Evolutionary conservation across 176 grass and related monocot genomes (phyloP).

Genomic region (Themeda triandra): DNA sequence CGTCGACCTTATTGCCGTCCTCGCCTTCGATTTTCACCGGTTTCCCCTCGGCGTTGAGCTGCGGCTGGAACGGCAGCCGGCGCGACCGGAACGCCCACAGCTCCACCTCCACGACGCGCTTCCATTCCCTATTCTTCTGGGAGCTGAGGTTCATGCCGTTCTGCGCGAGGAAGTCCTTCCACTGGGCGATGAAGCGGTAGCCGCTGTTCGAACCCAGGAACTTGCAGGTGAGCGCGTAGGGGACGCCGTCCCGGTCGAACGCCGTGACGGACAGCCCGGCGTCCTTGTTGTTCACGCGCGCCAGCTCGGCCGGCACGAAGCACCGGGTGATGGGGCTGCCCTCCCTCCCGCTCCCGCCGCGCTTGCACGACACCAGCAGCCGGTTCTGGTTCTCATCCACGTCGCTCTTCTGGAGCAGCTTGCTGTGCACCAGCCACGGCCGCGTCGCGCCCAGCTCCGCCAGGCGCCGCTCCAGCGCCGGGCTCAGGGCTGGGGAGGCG

Average conservation of each 20-base stretch:
- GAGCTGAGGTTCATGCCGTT: not conserved
- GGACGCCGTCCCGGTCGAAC: not conserved
- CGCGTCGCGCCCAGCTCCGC: not conserved
- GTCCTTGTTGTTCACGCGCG: not conserved
- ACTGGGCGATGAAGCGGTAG: conserved; percentile 2
- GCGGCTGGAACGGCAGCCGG: not conserved
- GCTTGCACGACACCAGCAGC: conserved; percentile 19
- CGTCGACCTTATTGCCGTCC: not conserved
- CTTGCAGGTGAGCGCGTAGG: not conserved
- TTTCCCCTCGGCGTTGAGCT: not conserved
- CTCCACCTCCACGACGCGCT: not conserved
- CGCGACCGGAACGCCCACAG: conserved; percentile 5
- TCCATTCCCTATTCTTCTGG: not conserved
- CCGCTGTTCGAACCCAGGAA: not conserved
- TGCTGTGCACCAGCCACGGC: not conserved
- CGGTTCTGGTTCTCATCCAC: conserved; percentile 1
- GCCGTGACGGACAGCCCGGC: not conserved
- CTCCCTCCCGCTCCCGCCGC: not conserved
- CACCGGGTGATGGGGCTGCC: not conserved
- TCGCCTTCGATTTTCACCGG: not conserved
- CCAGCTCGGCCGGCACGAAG: not conserved
- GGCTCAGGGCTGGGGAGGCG: not conserved
- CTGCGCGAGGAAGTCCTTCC: not conserved
- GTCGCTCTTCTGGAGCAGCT: not conserved
- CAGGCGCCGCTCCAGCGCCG: not conserved